Conservation (phyloP, 2,329 filamentous ascomycete genomes). For the Sclerotinia glacialis region DNA sequence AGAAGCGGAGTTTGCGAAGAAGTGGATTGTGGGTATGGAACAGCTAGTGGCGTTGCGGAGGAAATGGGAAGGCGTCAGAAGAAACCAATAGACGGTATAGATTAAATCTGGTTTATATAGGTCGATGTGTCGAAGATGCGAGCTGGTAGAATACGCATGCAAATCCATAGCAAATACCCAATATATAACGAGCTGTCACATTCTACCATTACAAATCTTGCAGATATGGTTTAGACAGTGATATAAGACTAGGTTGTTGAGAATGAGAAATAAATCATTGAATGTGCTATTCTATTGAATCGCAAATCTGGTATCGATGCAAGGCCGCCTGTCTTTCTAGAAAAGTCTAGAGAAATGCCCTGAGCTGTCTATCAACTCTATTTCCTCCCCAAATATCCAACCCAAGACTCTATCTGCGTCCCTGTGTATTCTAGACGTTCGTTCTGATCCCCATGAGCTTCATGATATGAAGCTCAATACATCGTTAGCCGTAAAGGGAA, state of each 20-base stretch:
- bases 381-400: not conserved
- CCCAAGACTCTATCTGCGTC: not conserved
- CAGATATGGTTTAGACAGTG: not conserved
- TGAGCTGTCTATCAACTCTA: not conserved
- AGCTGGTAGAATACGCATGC: conserved; percentile 3
- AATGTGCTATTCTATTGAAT: not conserved
- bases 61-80: conserved; percentile 14
- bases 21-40: conserved; percentile 75
- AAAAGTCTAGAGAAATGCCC: not conserved
- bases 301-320: not conserved
- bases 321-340: not conserved
- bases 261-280: not conserved
- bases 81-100: not conserved
- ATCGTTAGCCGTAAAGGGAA: not conserved
- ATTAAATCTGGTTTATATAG: not conserved
- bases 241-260: not conserved
- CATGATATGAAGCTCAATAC: not conserved
- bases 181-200: not conserved
- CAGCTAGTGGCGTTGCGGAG: conserved; percentile 54
- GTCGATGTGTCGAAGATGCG: not conserved
- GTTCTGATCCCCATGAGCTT: not conserved
- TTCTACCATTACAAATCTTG: too few species aligned
- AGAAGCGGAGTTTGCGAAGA: conserved; percentile 76
- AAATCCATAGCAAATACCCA: conserved; percentile 16
- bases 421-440: not conserved